phyloP scores from a whole-genome alignment of 2,329 filamentous ascomycete species.

The Calonectria naviculata region DNA sequence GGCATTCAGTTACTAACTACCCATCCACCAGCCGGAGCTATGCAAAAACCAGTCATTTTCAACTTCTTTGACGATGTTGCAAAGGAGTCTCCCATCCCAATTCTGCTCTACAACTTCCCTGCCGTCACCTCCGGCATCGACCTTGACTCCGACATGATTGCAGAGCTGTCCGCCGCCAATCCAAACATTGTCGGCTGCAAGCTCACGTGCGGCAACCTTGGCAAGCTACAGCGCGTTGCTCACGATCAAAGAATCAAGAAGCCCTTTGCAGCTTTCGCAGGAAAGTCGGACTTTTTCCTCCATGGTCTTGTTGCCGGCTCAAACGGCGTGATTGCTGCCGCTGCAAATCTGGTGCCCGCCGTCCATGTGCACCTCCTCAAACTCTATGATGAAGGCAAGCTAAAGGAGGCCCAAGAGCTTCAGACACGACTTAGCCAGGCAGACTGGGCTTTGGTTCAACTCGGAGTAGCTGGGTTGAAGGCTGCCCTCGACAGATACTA shows the following conservation, averaged over 20 bases:
- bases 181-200: slow-evolving; percentile 24
- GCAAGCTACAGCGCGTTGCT: slow-evolving; percentile 19
- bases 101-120: slow-evolving; percentile 75
- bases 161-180: slow-evolving; percentile 7
- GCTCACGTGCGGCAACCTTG: slow-evolving; percentile 15
- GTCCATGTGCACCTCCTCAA: slow-evolving; percentile 17
- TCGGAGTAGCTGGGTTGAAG: slow-evolving; percentile 10
- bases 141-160: slow-evolving; percentile 67
- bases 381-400: slow-evolving; percentile 18
- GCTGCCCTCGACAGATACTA: slow-evolving; percentile 15
- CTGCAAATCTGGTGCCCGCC: slow-evolving; percentile 5
- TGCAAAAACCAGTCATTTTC: slow-evolving; percentile 61
- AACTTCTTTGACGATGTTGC: slow-evolving; percentile 72
- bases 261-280: slow-evolving; percentile 14
- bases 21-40: slow-evolving; percentile 18
- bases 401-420: slow-evolving; percentile 11
- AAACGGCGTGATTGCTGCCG: slow-evolving; percentile 18
- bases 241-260: not conserved
- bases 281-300: slow-evolving; percentile 21
- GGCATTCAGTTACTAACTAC: slow-evolving; percentile 37
- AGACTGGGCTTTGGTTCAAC: slow-evolving; percentile 17
- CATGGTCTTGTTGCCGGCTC: slow-evolving; percentile 16
- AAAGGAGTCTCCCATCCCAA: slow-evolving; percentile 65
- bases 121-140: slow-evolving; percentile 68
- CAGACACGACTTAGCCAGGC: slow-evolving; percentile 12